Evolutionary conservation across 2,329 filamentous ascomycete species (phyloP), one percentile per base, ranked within the genome.

Genomic region (Paraphaeosphaeria minitans): DNA sequence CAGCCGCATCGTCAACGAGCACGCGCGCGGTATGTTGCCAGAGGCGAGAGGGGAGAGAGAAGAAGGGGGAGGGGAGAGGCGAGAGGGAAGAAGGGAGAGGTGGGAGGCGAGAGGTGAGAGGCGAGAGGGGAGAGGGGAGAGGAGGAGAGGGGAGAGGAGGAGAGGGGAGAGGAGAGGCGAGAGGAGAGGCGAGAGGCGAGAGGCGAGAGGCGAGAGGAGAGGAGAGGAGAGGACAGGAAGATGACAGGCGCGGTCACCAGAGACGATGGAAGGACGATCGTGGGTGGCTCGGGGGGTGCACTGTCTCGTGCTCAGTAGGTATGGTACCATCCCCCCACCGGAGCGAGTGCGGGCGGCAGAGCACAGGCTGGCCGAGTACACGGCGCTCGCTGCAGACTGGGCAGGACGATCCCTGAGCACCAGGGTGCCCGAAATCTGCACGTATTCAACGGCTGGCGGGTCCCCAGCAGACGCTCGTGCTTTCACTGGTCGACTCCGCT

Each of bases 381-480:
- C 41, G 56, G 39, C 41, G 53, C 58, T 37, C 53, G 50, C 67
- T 69, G 70, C 70, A 43, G 50, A 24, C 50, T 43, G 50, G 37
- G 50, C 50, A 73, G 68, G 68, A 68, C 72, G 70, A 75, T 75
- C 73, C 74, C 71, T 75, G 74, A 64, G 59, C 55, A 59, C 68
- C 63, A 74, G 72, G 74, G 69, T 69, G 67, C 65, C 60, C 67
- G 60, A 64, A 66, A 70, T 74, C 74, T 72, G 71, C 69, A 71
- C 65, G 68, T 66, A 70, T 71, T 70, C 74, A 76, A 76, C 74
- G 74, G 74, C 73, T 67, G 67, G 72, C 73, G 74, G 73, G 74
- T 70, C 50, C 50, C 50, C 71, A 72, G 71, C 68, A 74, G 70
- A 74, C 72, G 73, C 74, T 72, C 63, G 66, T 58, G 63, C 69